phyloP scores from a whole-genome alignment of 1,284 basidiomycete species.

The Ganoderma leucocontextum region DNA sequence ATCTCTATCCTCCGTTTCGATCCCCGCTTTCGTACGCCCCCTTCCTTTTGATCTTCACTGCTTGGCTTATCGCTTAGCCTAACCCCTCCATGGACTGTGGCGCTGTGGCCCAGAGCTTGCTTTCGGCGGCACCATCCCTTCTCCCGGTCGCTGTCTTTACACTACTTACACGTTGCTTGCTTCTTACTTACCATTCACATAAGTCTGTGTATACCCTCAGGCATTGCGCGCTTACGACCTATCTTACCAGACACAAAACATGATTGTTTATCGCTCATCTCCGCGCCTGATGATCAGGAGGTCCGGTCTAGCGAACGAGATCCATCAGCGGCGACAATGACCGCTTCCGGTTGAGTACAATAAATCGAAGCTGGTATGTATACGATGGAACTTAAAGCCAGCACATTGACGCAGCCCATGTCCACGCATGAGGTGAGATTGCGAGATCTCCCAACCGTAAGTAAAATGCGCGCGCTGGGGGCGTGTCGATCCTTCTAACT shows the following conservation, averaged over 20 bases:
- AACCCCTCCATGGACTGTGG: not conserved
- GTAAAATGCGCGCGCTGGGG: not conserved
- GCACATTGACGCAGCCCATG: not conserved
- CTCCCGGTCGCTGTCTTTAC: constrained; percentile 3
- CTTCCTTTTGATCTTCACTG: not conserved
- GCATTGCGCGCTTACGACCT: constrained; percentile 12
- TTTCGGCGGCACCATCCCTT: not conserved
- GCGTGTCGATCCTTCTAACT: not conserved
- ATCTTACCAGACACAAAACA: constrained; percentile 9
- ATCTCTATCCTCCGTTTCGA: not conserved
- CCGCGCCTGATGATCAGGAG: not conserved
- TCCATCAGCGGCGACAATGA: not conserved
- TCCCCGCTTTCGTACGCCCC: not conserved
- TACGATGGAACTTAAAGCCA: not conserved
- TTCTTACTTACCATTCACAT: not conserved
- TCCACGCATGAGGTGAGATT: not conserved
- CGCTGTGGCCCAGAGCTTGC: not conserved
- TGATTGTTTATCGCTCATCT: not conserved
- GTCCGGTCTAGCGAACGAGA: not conserved
- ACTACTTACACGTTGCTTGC: not conserved
- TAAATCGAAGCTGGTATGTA: not conserved
- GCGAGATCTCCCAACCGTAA: not conserved
- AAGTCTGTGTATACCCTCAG: constrained; percentile 11
- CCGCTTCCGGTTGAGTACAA: not conserved
- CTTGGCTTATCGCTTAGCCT: not conserved